Conservation (phyloP, 169 alveolate genomes). For the Eimeria necatrix region DNA sequence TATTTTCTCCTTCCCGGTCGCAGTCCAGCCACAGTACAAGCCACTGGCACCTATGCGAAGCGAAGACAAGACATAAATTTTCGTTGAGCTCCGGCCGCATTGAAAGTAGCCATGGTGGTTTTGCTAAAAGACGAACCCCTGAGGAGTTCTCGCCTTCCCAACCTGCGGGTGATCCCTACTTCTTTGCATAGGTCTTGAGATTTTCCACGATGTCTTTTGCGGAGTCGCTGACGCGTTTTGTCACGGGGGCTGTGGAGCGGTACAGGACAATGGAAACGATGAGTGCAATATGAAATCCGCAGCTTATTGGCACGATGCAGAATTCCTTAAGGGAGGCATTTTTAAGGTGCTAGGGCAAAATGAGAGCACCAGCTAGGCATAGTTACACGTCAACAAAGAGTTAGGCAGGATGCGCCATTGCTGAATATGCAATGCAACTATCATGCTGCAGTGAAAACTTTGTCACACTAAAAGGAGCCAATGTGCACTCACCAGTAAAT, state of each 20-base stretch:
- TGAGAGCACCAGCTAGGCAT: too few species aligned
- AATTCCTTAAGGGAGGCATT: too few species aligned
- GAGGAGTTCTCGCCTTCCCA: too few species aligned
- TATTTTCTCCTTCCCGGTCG: conserved; percentile 98
- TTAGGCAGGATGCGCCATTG: too few species aligned
- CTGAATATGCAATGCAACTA: too few species aligned
- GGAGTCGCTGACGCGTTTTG: conserved; percentile 66
- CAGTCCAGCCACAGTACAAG: conserved; percentile 97
- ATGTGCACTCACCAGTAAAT: conserved; percentile 36
- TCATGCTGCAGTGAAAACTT: not conserved
- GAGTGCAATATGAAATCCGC: not conserved
- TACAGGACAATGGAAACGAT: not conserved
- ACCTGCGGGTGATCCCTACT: not conserved
- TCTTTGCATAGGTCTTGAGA: conserved; percentile 67
- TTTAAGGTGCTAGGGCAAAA: too few species aligned
- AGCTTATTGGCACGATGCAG: not conserved
- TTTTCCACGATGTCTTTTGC: conserved; percentile 44
- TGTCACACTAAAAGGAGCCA: too few species aligned
- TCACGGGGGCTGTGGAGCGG: conserved; percentile 72
- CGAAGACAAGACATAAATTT: not conserved
- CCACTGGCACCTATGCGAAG: conserved; percentile 73
- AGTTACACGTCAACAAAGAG: too few species aligned
- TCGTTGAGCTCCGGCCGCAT: too few species aligned
- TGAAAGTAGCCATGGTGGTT: too few species aligned
- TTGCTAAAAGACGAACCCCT: too few species aligned